A percentile compares a stretch with the other conserved stretches of the same genome.
phyloP scores from a whole-genome alignment of 768 basidiomycete species.

The Tulasnella calospora region DNA sequence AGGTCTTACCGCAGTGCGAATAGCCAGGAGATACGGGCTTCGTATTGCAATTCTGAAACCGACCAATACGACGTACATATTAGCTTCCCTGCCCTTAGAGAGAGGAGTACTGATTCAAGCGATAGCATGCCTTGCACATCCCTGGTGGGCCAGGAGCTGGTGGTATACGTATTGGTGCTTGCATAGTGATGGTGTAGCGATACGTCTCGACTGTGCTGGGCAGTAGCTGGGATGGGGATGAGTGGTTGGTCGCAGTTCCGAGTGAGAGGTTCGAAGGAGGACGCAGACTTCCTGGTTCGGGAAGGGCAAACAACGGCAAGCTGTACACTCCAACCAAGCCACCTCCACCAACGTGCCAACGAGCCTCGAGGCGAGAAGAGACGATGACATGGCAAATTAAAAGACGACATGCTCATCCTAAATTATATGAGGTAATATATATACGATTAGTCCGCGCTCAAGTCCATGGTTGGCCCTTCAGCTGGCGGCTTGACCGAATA shows the following conservation, averaged over 20 bases:
- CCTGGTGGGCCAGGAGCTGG: not conserved
- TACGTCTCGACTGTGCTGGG: not conserved
- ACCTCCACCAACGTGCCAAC: not conserved
- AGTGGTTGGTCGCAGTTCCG: not conserved
- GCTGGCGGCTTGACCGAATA: not conserved
- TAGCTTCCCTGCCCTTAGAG: not conserved
- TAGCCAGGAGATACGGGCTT: not conserved
- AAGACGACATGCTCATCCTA: not conserved
- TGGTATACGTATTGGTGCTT: not conserved
- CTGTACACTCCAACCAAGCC: not conserved
- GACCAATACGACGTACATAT: not conserved
- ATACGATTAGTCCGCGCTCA: not conserved
- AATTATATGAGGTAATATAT: not conserved
- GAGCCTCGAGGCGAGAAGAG: not conserved
- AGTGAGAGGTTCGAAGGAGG: not conserved
- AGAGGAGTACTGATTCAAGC: not conserved
- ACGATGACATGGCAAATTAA: not conserved
- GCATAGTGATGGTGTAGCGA: not conserved
- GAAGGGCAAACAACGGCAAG: not conserved
- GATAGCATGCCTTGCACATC: not conserved
- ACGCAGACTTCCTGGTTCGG: not conserved
- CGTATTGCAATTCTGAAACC: not conserved
- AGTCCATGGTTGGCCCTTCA: not conserved
- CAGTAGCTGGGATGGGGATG: not conserved
- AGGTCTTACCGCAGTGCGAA: not conserved